phyloP scores from a whole-genome alignment of 1,284 basidiomycete species.

The Ganoderma sinense region DNA sequence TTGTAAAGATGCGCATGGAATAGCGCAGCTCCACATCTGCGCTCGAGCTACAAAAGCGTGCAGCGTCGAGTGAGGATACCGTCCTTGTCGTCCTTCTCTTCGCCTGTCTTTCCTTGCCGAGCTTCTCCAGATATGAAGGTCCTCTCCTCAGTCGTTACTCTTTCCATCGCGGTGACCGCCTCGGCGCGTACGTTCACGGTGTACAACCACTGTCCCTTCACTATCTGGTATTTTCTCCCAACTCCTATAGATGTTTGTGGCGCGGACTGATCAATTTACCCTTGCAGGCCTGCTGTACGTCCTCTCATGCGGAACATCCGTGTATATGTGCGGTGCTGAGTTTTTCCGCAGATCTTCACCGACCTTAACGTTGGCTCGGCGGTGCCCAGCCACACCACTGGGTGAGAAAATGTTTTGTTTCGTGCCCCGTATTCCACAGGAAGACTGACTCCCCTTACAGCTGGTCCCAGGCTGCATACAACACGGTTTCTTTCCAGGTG shows the following conservation, averaged over 20 bases:
- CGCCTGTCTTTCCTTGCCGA: neutral
- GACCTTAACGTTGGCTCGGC: constrained; percentile 40
- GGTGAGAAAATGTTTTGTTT: constrained; percentile 37
- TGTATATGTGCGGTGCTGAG: neutral
- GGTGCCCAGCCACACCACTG: constrained; percentile 38
- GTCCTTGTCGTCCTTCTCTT: neutral
- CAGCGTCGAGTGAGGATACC: neutral
- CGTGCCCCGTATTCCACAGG: constrained; percentile 23
- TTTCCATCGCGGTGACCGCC: constrained; percentile 23
- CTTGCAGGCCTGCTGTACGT: constrained; percentile 42
- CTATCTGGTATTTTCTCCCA: constrained; percentile 18
- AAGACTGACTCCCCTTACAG: constrained; percentile 30
- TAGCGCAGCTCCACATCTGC: constrained; percentile 3
- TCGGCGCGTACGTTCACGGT: constrained; percentile 24
- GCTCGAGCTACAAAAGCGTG: constrained; percentile 6
- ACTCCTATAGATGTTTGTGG: neutral
- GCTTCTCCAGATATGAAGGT: constrained; percentile 22
- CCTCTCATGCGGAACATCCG: neutral
- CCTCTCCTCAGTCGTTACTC: constrained; percentile 19
- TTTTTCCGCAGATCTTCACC: constrained; percentile 39
- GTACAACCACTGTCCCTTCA: constrained; percentile 28
- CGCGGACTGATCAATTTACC: neutral
- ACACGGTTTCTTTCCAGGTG: constrained; percentile 41
- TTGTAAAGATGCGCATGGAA: constrained; percentile 5
- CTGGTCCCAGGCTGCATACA: constrained; percentile 44